Conservation (phyloP, 2,329 filamentous ascomycete species). For the Didymella glomerata region DNA sequence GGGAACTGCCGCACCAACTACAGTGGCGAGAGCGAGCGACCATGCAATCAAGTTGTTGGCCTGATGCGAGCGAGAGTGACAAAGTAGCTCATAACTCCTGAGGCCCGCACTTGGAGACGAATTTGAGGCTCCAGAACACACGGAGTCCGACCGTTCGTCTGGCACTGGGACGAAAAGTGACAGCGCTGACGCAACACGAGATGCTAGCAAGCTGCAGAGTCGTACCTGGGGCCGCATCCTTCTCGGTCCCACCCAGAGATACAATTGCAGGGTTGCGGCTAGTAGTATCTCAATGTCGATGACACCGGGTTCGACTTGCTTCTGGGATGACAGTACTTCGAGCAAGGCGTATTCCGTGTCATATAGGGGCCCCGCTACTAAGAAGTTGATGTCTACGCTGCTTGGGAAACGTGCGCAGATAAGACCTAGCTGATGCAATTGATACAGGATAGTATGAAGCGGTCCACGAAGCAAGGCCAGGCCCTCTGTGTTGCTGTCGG, state of each 20-base stretch:
- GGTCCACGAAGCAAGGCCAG: background rate
- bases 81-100: background rate
- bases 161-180: background rate
- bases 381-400: background rate
- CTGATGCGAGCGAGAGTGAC: background rate
- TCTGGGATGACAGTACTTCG: background rate
- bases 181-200: background rate
- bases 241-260: background rate
- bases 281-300: background rate
- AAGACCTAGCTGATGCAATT: background rate
- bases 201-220: background rate
- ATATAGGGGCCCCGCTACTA: background rate
- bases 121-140: background rate
- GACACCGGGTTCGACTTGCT: background rate
- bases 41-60: background rate
- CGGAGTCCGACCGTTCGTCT: background rate
- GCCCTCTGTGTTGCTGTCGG: background rate
- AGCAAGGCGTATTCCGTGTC: conserved; percentile 1
- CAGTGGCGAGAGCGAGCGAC: background rate
- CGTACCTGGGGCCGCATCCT: background rate
- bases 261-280: background rate
- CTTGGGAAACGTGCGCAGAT: background rate
- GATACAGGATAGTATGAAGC: background rate
- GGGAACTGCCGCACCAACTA: background rate
- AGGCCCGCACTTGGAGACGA: background rate